phyloP scores from a whole-genome alignment of 1,139 yeast genomes.

The Suhomyces kunorum region DNA sequence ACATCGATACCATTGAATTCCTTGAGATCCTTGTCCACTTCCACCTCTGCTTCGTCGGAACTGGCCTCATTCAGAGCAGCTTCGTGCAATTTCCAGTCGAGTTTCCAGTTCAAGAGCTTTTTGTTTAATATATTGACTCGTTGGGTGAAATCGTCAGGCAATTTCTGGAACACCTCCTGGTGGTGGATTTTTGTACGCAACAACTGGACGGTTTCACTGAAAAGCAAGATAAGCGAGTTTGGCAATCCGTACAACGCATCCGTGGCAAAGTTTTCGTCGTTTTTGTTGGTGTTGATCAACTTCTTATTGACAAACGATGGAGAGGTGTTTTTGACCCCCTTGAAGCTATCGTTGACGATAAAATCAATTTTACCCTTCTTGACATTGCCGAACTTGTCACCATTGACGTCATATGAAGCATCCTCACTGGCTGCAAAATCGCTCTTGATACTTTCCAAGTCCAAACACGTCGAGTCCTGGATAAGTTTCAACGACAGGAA shows the following conservation, averaged over 20 bases:
- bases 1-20: slow-evolving; percentile 9
- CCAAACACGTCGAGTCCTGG: slow-evolving; percentile 71
- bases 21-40: slow-evolving; percentile 9
- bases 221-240: slow-evolving; percentile 69
- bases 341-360: slow-evolving; percentile 38
- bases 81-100: slow-evolving; percentile 58
- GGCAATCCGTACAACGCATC: slow-evolving; percentile 87
- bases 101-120: slow-evolving; percentile 61
- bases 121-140: slow-evolving; percentile 51
- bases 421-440: slow-evolving; percentile 36
- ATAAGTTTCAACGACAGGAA: slow-evolving; percentile 73
- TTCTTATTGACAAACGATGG: slow-evolving; percentile 48
- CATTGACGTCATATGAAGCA: slow-evolving; percentile 43
- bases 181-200: slow-evolving; percentile 63
- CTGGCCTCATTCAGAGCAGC: slow-evolving; percentile 1
- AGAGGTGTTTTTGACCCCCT: slow-evolving; percentile 26
- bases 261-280: slow-evolving; percentile 64
- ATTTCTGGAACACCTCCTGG: slow-evolving; percentile 28
- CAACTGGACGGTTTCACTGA: slow-evolving; percentile 68
- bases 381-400: slow-evolving; percentile 32
- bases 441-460: slow-evolving; percentile 40
- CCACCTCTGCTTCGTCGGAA: slow-evolving; percentile 7
- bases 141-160: slow-evolving; percentile 47
- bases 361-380: slow-evolving; percentile 47
- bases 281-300: slow-evolving; percentile 44